These are phyloP conservation scores for Strobilomyces dryophilus DNA, from an alignment of 768 basidiomycete genomes.

Conservation along the genomic window DNA sequence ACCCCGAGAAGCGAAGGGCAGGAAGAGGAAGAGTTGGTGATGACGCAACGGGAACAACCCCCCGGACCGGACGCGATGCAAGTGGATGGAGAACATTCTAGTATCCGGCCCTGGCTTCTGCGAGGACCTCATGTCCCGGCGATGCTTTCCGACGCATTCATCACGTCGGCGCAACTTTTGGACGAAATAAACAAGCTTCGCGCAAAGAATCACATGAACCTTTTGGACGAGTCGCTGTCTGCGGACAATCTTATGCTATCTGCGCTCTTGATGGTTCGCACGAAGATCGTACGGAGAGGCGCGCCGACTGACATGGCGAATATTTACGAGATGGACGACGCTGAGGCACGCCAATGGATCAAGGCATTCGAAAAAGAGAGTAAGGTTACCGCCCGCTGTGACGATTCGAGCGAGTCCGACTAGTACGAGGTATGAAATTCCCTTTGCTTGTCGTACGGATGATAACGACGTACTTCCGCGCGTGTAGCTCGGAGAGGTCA, in stretches of 20 bases:
- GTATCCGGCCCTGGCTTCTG: slow-evolving; percentile 61
- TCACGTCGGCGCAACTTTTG: slow-evolving; percentile 43
- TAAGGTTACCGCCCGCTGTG: slow-evolving; percentile 9
- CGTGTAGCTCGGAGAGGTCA: slow-evolving; percentile 42
- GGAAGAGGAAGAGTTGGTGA: slow-evolving; percentile 38
- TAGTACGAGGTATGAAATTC: slow-evolving; percentile 26
- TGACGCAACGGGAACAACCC: slow-evolving; percentile 53
- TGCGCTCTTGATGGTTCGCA: slow-evolving; percentile 64
- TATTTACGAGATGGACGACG: slow-evolving; percentile 61
- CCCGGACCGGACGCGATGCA: slow-evolving; percentile 10
- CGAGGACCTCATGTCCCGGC: slow-evolving; percentile 47
- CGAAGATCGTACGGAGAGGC: slow-evolving; percentile 64
- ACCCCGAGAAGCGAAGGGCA: background rate
- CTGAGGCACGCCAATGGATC: slow-evolving; percentile 48
- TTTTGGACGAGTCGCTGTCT: slow-evolving; percentile 31
- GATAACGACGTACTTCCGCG: background rate
- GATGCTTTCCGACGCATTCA: slow-evolving; percentile 44
- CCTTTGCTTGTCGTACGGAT: background rate
- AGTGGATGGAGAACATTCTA: background rate
- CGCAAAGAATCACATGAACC: slow-evolving; percentile 45
- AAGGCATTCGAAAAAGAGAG: slow-evolving; percentile 26
- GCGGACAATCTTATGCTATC: slow-evolving; percentile 47
- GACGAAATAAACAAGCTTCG: slow-evolving; percentile 58
- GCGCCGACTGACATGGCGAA: slow-evolving; percentile 69
- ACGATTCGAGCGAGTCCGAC: slow-evolving; percentile 16